phyloP scores from a whole-genome alignment of 164 flowering plant genomes.

The Tinospora cordifolia region DNA sequence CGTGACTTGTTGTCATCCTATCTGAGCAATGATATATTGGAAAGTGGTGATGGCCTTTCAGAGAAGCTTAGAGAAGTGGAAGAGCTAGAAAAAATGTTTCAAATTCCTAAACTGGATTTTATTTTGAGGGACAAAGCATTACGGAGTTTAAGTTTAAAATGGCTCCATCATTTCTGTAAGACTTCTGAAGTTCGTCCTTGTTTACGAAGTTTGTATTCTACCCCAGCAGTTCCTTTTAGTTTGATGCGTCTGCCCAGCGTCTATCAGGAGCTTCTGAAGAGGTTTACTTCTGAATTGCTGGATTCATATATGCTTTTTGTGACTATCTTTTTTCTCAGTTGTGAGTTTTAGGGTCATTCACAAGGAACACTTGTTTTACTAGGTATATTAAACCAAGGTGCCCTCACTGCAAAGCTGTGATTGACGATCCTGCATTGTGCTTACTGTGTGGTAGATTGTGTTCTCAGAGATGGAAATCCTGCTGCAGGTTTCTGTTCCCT shows the following conservation, averaged over 20 bases:
- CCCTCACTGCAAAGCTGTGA: slow-evolving; percentile 42
- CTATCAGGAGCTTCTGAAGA: slow-evolving; percentile 86
- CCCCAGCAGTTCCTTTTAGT: slow-evolving; percentile 75
- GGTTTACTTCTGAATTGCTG: slow-evolving; percentile 32
- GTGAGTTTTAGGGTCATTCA: neutral
- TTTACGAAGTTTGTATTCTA: slow-evolving; percentile 25
- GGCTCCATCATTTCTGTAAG: slow-evolving; percentile 56
- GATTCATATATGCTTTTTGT: neutral
- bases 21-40: slow-evolving; percentile 21
- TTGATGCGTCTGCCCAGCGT: slow-evolving; percentile 69
- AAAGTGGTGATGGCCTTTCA: slow-evolving; percentile 9
- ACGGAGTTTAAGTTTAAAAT: slow-evolving; percentile 37
- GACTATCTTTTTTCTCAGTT: neutral
- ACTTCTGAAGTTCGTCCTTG: slow-evolving; percentile 27
- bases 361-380: slow-evolving; percentile 11
- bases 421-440: slow-evolving; percentile 74
- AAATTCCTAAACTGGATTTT: slow-evolving; percentile 55
- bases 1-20: slow-evolving; percentile 22
- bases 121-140: slow-evolving; percentile 42
- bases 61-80: slow-evolving; percentile 41
- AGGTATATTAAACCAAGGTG: slow-evolving; percentile 81
- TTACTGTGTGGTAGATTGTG: slow-evolving; percentile 85
- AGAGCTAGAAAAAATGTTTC: slow-evolving; percentile 54
- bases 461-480: slow-evolving; percentile 63
- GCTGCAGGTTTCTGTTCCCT: slow-evolving; percentile 65